A percentile compares a stretch with the other conserved stretches of the same genome.
Conservation (phyloP, 129 eudicot species). For the Chrysanthemum seticuspe region DNA sequence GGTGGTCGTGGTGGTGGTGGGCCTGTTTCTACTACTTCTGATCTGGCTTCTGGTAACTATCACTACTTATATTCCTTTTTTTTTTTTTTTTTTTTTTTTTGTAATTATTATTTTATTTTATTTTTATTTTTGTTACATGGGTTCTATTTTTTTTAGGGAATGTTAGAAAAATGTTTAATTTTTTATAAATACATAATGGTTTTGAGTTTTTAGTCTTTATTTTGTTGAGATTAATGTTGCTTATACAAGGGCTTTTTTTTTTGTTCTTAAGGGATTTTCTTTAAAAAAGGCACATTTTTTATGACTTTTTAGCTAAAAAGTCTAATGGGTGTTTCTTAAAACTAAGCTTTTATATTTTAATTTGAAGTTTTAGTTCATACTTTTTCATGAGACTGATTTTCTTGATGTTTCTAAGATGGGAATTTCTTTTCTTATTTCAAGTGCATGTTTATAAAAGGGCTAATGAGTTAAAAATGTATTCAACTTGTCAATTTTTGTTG, state of each 20-base stretch:
- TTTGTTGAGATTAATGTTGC: too few species aligned
- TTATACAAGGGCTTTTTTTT: too few species aligned
- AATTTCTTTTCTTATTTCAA: too few species aligned
- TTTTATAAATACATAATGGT: too few species aligned
- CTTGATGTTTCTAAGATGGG: too few species aligned
- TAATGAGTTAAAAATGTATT: too few species aligned
- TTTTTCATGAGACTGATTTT: too few species aligned
- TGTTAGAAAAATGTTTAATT: background rate
- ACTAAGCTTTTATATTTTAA: background rate
- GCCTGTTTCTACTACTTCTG: constrained; percentile 75
- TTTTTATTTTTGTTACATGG: background rate
- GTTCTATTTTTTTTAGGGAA: background rate
- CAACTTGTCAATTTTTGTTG: too few species aligned
- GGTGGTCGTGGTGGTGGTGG: constrained; percentile 52
- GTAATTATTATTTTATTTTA: background rate
- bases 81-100: background rate
- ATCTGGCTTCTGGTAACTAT: constrained; percentile 79
- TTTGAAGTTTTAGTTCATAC: too few species aligned
- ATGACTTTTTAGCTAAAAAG: background rate
- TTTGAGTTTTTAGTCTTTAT: too few species aligned
- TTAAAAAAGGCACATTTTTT: background rate
- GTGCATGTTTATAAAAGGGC: too few species aligned
- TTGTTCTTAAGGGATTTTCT: too few species aligned
- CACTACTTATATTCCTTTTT: constrained; percentile 4
- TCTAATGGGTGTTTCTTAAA: background rate